Evolutionary conservation across 495 filamentous ascomycete species (phyloP).

Genomic region (Massariosphaeria phaeospora): DNA sequence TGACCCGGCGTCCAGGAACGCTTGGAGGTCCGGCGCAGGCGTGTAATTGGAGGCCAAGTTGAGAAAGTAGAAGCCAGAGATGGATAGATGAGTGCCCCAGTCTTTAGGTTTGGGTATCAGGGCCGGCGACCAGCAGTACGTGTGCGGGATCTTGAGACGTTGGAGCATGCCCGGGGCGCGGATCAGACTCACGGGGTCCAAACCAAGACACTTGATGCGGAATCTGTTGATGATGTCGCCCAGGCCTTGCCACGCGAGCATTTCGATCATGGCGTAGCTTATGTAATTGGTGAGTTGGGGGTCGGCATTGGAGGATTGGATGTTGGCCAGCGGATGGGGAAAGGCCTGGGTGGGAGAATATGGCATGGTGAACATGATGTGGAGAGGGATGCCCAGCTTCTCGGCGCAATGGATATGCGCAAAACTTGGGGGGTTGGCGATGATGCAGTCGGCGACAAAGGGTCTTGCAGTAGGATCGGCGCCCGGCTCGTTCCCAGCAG

Average conservation of each 20-base stretch:
- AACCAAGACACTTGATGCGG: slow-evolving; percentile 57
- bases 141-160: slow-evolving; percentile 65
- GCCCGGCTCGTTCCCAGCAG: background rate
- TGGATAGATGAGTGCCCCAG: slow-evolving; percentile 65
- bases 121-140: slow-evolving; percentile 74
- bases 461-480: slow-evolving; percentile 25
- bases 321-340: slow-evolving; percentile 67
- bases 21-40: slow-evolving; percentile 56
- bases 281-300: slow-evolving; percentile 62
- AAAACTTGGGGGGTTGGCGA: slow-evolving; percentile 80
- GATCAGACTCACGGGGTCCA: slow-evolving; percentile 62
- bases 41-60: slow-evolving; percentile 59
- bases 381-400: slow-evolving; percentile 69
- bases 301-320: slow-evolving; percentile 56
- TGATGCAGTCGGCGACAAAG: slow-evolving; percentile 77
- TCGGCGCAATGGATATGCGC: slow-evolving; percentile 80
- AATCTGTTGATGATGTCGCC: slow-evolving; percentile 73
- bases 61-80: slow-evolving; percentile 73
- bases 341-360: slow-evolving; percentile 62
- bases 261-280: slow-evolving; percentile 69
- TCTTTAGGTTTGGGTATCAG: slow-evolving; percentile 75
- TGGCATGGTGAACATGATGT: slow-evolving; percentile 81
- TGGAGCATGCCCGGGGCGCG: slow-evolving; percentile 62
- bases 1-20: slow-evolving; percentile 61
- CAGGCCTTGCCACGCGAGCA: slow-evolving; percentile 76